Conservation (phyloP, 2,329 filamentous ascomycete species). For the Emergomyces orientalis region DNA sequence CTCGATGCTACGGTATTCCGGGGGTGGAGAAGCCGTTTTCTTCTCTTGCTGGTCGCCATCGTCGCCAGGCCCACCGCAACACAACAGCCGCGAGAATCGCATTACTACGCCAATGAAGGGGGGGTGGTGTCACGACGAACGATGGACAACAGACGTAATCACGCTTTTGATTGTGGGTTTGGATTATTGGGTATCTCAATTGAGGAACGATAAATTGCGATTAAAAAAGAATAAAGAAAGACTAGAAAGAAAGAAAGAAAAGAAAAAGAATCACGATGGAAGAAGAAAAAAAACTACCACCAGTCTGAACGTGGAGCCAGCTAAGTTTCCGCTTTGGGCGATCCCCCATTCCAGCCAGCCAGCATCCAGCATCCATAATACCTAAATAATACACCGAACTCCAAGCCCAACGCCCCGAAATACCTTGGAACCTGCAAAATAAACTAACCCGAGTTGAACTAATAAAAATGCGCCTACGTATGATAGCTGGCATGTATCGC, state of each 20-base stretch:
- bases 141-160: too few species aligned
- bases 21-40: background rate
- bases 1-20: conserved; percentile 2
- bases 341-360: too few species aligned
- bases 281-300: too few species aligned
- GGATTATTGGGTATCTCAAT: background rate
- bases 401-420: too few species aligned
- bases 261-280: background rate
- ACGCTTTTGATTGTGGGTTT: background rate
- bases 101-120: background rate
- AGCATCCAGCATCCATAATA: too few species aligned
- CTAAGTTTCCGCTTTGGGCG: too few species aligned
- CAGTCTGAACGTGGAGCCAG: too few species aligned
- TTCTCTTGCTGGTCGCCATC: background rate
- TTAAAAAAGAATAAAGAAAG: background rate
- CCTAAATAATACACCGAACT: too few species aligned
- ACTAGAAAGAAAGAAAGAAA: background rate
- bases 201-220: background rate
- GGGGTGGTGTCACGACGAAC: background rate
- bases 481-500: too few species aligned
- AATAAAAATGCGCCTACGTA: too few species aligned
- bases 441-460: too few species aligned
- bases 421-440: too few species aligned
- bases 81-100: background rate
- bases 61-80: background rate